Evolutionary conservation across 116 monocot species (phyloP).

Genomic region (Phalaenopsis hybrid): DNA sequence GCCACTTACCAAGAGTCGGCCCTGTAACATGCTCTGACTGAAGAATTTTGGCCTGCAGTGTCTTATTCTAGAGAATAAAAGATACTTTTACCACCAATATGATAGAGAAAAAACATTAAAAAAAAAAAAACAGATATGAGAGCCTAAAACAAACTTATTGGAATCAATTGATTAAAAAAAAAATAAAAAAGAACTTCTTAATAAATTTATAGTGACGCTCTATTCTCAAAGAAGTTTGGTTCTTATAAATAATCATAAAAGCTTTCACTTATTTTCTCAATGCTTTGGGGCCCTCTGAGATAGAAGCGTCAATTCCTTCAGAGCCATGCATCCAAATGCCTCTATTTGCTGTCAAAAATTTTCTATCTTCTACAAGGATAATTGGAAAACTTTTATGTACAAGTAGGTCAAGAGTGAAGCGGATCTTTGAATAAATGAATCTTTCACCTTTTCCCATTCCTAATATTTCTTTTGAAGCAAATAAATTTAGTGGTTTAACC

Average conservation of each 20-base stretch:
- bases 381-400: neutral
- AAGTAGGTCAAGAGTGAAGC: neutral
- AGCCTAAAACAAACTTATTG: neutral
- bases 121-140: neutral
- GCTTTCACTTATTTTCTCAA: neutral
- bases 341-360: neutral
- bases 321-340: neutral
- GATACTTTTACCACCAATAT: constrained; percentile 7
- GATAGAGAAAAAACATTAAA: neutral
- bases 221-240: neutral
- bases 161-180: neutral
- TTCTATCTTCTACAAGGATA: neutral
- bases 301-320: neutral
- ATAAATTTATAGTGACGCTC: neutral
- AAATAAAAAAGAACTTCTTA: neutral
- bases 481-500: neutral
- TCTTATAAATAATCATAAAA: neutral
- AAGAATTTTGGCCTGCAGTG: constrained; percentile 43
- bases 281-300: neutral
- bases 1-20: constrained; percentile 37
- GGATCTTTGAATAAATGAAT: neutral
- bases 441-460: neutral
- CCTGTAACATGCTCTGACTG: constrained; percentile 30
- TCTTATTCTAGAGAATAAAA: constrained; percentile 42
- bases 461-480: neutral